Conservation (phyloP, 768 basidiomycete species). For the Boletus tomentosulus region DNA sequence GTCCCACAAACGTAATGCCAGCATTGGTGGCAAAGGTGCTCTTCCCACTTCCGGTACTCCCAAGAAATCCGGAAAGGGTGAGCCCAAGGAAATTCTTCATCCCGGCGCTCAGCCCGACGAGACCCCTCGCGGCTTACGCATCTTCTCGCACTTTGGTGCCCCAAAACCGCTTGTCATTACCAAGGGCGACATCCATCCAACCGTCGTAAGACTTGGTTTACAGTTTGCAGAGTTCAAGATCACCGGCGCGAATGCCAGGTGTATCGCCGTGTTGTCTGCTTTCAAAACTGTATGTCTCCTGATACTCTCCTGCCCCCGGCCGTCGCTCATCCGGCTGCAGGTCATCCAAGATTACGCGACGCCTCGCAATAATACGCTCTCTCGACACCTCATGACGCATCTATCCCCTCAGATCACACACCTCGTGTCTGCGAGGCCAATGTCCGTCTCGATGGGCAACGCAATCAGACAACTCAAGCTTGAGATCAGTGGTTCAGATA, state of each 20-base stretch:
- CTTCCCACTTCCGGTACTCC: conserved; percentile 12
- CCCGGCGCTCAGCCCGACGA: conserved; percentile 33
- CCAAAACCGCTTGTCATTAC: conserved; percentile 51
- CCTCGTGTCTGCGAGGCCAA: conserved; percentile 80
- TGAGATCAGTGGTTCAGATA: conserved; percentile 88
- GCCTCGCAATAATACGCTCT: conserved; percentile 80
- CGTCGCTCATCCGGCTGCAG: conserved; percentile 36
- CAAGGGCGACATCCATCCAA: conserved; percentile 90
- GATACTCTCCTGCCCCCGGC: background rate
- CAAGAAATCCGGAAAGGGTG: conserved; percentile 28
- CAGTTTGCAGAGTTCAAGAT: conserved; percentile 92
- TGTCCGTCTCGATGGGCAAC: conserved; percentile 93
- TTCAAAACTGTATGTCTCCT: conserved; percentile 77
- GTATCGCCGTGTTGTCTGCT: conserved; percentile 85
- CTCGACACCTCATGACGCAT: conserved; percentile 87
- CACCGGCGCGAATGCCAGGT: conserved; percentile 91
- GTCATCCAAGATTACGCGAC: conserved; percentile 90
- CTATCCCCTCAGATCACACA: conserved; percentile 91
- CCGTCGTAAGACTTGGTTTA: conserved; percentile 79
- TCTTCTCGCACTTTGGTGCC: conserved; percentile 83
- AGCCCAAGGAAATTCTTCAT: conserved; percentile 23
- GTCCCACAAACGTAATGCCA: conserved; percentile 24
- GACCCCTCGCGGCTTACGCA: conserved; percentile 59
- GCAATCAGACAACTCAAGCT: conserved; percentile 92
- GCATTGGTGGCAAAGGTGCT: conserved; percentile 19